Base-by-base conservation (phyloP, 768 basidiomycete species). In the Lactifluus subvellereus region DNA sequence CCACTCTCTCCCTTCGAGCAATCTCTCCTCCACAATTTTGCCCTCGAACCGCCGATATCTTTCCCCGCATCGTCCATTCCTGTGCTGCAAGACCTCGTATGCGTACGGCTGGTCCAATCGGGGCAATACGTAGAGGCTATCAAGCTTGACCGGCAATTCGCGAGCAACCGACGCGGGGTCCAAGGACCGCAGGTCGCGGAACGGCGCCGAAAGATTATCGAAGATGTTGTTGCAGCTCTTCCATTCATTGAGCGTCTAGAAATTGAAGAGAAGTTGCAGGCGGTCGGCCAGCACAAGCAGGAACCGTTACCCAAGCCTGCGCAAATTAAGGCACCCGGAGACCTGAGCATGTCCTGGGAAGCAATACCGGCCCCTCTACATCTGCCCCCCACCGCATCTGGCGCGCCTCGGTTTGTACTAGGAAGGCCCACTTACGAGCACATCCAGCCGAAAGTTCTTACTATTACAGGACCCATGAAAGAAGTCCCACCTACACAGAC, bases 121-220 rank as follows among this genome's bases (percentile, higher is more conserved):
- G 91, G 89, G 4, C 81, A 82, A 61, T 85, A 86, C 68, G 74
- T 80, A 0, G 83, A 84, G n/a, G 91, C 91, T 9, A 82, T 92
- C 70, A 87, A 85, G 74, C 77, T 89, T 48, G 89, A 93, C 71
- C 81, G 83, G 54, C 78, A 81, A 67, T 86, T 89, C 66, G 62
- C 74, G 16, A 69, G 65, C 20, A 57, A 64, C 3, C 61, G 49
- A 40, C 62, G 64, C 72, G 78, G 45, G 72, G 78, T 10, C 70
- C 75, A n/a, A 76, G 79, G 6, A 62, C 77, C n/a, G 69, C 75
- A 48, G 73, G 79, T 32, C 58, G 73, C 48, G 55, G 75, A 78
- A 65, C 82, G 83, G n/a, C 80, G 90, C n/a, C 80, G 80, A 32
- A 79, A 81, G 65, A 86, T 86, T 78, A 82, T 91, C 60, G 80